A percentile compares a stretch with the other conserved stretches of the same genome.
These are phyloP conservation scores for Euryodendron excelsum DNA, from an alignment of 148 eudicot genomes.

Conservation along the genomic window DNA sequence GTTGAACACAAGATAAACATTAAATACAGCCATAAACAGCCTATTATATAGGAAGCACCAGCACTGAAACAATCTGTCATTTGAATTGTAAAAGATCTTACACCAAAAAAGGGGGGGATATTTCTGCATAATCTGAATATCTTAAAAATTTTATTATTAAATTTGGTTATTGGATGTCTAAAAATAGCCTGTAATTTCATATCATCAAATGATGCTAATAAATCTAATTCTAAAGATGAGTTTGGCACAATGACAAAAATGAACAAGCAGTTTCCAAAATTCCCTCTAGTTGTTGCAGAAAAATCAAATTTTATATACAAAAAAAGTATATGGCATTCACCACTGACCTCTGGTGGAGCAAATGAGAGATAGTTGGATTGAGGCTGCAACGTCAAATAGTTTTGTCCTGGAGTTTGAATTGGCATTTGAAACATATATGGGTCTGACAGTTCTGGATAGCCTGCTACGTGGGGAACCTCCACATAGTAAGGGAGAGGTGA, in stretches of 20 bases:
- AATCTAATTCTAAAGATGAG: not conserved
- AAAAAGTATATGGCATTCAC: not conserved
- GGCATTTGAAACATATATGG: constrained; percentile 53
- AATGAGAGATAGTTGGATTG: constrained; percentile 72
- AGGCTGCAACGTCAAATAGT: constrained; percentile 29
- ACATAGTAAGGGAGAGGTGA: constrained; percentile 68
- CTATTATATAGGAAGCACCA: not conserved
- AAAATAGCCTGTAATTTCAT: not conserved
- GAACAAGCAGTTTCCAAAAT: not conserved
- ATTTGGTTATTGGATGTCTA: not conserved
- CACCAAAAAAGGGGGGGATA: not conserved
- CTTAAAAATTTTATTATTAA: not conserved
- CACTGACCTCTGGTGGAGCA: constrained; percentile 90
- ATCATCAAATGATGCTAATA: not conserved
- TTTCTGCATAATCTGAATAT: not conserved
- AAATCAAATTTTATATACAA: not conserved
- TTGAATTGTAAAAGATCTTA: not conserved
- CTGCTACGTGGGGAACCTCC: constrained; percentile 51
- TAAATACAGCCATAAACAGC: not conserved
- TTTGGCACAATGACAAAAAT: not conserved
- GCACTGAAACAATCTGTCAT: not conserved
- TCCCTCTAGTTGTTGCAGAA: not conserved
- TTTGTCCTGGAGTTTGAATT: constrained; percentile 58
- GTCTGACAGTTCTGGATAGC: constrained; percentile 69
- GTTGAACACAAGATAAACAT: not conserved